phyloP scores from a whole-genome alignment of 345 rosid species.

The Heritiera fomes region DNA sequence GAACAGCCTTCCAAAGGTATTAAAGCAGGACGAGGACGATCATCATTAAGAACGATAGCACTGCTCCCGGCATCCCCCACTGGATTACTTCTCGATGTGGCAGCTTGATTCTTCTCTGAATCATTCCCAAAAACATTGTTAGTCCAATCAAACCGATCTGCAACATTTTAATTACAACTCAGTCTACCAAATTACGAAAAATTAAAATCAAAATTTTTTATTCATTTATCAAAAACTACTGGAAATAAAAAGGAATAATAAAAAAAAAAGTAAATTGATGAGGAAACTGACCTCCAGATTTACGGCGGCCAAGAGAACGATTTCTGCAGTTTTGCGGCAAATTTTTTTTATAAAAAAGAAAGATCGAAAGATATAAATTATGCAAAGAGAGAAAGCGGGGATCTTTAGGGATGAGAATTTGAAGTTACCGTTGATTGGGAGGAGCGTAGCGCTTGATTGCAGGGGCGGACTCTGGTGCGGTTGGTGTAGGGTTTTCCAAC shows the following conservation, averaged over 20 bases:
- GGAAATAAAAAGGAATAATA: not conserved
- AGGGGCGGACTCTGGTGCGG: conserved; percentile 45
- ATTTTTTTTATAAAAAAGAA: not conserved
- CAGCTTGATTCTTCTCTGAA: conserved; percentile 51
- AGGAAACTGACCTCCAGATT: conserved; percentile 56
- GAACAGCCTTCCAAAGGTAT: conserved; percentile 56
- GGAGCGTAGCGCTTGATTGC: conserved; percentile 64
- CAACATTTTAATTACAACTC: conserved; percentile 27
- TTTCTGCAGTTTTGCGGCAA: conserved; percentile 46
- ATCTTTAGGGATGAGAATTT: too few species aligned
- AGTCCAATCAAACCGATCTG: conserved; percentile 54
- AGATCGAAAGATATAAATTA: too few species aligned
- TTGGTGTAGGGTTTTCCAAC: conserved; percentile 61
- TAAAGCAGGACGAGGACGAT: conserved; percentile 32
- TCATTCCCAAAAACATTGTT: conserved; percentile 48
- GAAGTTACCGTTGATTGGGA: conserved; percentile 57
- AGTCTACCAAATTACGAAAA: conserved; percentile 5
- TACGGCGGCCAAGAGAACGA: conserved; percentile 55
- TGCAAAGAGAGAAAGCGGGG: not conserved
- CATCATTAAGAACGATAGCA: conserved; percentile 29
- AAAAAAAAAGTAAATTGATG: not conserved
- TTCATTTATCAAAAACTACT: not conserved
- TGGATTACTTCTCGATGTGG: conserved; percentile 35
- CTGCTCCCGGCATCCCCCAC: conserved; percentile 40
- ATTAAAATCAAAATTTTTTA: not conserved